A percentile compares a stretch with the other conserved stretches of the same genome.
phyloP scores from a whole-genome alignment of 1,139 yeast species.

The Pichia sp. region DNA sequence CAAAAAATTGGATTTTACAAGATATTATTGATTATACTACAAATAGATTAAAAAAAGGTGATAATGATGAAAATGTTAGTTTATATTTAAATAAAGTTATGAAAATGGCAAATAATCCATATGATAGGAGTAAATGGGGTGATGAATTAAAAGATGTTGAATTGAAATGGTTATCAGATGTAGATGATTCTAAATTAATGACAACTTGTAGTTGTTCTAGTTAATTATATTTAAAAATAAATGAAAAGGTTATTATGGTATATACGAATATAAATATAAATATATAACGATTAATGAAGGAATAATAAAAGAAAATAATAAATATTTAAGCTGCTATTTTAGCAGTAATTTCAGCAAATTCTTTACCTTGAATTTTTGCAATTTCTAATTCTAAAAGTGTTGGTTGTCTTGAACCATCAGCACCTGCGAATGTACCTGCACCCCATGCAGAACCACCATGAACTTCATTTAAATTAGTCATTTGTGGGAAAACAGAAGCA shows the following conservation, averaged over 20 bases:
- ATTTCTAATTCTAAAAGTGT: constrained; percentile 55
- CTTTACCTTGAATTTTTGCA: constrained; percentile 55
- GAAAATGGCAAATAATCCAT: constrained; percentile 60
- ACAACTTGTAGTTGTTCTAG: constrained; percentile 63
- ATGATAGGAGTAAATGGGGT: constrained; percentile 57
- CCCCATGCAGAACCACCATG: constrained; percentile 89
- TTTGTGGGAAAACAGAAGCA: constrained; percentile 49
- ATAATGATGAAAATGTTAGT: constrained; percentile 29
- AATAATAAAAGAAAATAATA: too few relatives aligned
- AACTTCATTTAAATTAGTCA: constrained; percentile 56
- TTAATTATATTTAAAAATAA: constrained; percentile 24
- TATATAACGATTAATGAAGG: neutral
- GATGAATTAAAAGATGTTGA: constrained; percentile 51
- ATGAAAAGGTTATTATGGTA: neutral
- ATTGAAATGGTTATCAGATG: constrained; percentile 46
- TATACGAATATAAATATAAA: neutral
- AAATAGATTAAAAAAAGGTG: constrained; percentile 11
- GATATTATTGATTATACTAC: constrained; percentile 58
- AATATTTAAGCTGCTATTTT: constrained; percentile 11
- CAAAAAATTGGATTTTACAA: constrained; percentile 81
- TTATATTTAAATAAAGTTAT: constrained; percentile 45
- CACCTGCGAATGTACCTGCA: constrained; percentile 73
- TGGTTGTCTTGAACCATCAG: constrained; percentile 72
- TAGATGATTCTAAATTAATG: constrained; percentile 46
- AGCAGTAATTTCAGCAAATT: constrained; percentile 39